Evolutionary conservation across 164 flowering plant genomes (phyloP).

Genomic region (Magnolia changhungtana): DNA sequence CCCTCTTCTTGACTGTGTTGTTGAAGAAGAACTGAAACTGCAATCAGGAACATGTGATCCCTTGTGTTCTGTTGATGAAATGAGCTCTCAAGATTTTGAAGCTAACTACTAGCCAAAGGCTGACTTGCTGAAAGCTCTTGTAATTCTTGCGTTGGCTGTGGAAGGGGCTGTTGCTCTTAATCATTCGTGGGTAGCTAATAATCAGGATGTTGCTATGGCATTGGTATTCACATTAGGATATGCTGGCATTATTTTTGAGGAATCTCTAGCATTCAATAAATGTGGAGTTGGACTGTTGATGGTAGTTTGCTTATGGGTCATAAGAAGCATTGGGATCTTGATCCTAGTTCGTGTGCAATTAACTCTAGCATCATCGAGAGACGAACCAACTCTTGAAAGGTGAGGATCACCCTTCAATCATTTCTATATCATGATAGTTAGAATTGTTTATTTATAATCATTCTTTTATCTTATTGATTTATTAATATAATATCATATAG

Average conservation of each 20-base stretch:
- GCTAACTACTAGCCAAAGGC: constrained; percentile 85
- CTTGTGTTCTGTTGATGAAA: constrained; percentile 93
- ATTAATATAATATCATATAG: too few relatives aligned
- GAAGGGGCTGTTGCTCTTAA: constrained; percentile 81
- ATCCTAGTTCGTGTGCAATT: too few relatives aligned
- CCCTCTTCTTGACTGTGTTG: too few relatives aligned
- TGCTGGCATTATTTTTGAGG: constrained; percentile 96
- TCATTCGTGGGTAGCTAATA: constrained; percentile 95
- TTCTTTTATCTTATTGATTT: too few relatives aligned
- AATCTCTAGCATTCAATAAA: constrained; percentile 95
- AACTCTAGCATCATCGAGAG: too few relatives aligned
- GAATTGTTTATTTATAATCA: too few relatives aligned
- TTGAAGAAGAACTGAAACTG: constrained; percentile 22
- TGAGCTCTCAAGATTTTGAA: constrained; percentile 75
- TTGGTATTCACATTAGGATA: constrained; percentile 85
- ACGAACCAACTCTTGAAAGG: too few relatives aligned
- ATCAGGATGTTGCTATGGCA: constrained; percentile 97
- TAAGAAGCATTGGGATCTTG: constrained; percentile 69
- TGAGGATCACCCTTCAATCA: too few relatives aligned
- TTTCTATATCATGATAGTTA: too few relatives aligned
- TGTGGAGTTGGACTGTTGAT: constrained; percentile 94
- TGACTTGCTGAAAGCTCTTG: constrained; percentile 82
- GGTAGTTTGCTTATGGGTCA: constrained; percentile 95
- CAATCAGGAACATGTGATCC: constrained; percentile 83
- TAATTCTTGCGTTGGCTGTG: constrained; percentile 65